Conservation (phyloP, 805 yeast genomes). For the Myxozyma lipomycoides region DNA sequence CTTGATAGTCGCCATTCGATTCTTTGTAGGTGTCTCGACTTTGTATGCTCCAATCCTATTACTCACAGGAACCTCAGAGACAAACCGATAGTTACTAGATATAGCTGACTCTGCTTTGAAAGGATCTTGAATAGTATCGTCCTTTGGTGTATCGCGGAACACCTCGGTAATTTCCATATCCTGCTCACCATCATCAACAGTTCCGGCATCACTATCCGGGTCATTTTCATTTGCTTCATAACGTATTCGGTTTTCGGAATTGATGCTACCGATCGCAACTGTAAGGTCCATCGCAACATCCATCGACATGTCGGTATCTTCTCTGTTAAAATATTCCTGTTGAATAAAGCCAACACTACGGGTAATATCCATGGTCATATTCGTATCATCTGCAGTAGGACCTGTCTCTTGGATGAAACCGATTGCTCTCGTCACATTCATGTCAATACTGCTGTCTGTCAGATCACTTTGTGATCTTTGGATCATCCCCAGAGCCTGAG, state of each 20-base stretch:
- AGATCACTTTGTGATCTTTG: neutral
- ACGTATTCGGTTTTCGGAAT: neutral
- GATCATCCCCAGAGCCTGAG: slow-evolving; percentile 7
- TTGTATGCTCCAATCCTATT: too few species aligned
- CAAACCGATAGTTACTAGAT: neutral
- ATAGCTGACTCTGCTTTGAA: neutral
- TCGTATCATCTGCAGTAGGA: slow-evolving; percentile 7
- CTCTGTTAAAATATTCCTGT: slow-evolving; percentile 3
- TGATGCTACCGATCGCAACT: slow-evolving; percentile 23
- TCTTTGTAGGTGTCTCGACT: neutral
- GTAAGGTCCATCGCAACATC: slow-evolving; percentile 27
- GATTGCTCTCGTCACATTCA: slow-evolving; percentile 11
- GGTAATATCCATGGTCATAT: slow-evolving; percentile 26
- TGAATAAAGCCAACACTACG: slow-evolving; percentile 14
- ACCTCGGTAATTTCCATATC: slow-evolving; percentile 8
- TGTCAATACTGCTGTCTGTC: slow-evolving; percentile 2
- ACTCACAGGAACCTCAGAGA: too few species aligned
- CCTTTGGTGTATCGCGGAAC: neutral
- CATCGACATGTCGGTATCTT: slow-evolving; percentile 11
- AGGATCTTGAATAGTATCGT: neutral
- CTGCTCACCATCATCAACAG: neutral
- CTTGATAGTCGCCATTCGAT: neutral
- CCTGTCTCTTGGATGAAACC: slow-evolving; percentile 2
- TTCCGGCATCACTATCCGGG: neutral
- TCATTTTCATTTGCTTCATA: slow-evolving; percentile 7